Percentiles rank a stretch among this genome's conserved stretches.
Conservation (phyloP, 140 eudicot species). For the Bidens hawaiensis region DNA sequence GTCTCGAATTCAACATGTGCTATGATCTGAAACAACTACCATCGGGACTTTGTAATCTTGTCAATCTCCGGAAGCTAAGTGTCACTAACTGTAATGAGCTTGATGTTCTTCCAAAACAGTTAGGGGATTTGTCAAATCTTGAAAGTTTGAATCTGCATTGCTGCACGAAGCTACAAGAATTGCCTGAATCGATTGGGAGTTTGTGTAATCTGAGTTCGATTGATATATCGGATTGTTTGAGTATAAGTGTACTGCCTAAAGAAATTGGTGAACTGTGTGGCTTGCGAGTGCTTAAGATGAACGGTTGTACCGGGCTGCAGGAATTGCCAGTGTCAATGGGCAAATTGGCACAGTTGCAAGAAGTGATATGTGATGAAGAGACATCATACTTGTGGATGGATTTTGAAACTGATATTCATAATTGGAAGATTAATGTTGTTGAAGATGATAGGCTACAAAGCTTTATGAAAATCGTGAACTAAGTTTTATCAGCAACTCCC, state of each 20-base stretch:
- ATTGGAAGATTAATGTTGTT: conserved; percentile 18
- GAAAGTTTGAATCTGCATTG: conserved; percentile 24
- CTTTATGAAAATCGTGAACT: conserved; percentile 23
- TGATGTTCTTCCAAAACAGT: conserved; percentile 15
- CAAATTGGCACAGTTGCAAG: conserved; percentile 16
- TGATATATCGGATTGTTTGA: conserved; percentile 41
- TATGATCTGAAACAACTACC: conserved; percentile 23
- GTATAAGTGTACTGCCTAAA: conserved; percentile 28
- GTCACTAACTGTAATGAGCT: conserved; percentile 32
- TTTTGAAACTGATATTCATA: conserved; percentile 10
- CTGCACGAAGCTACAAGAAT: conserved; percentile 33
- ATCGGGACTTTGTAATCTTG: conserved; percentile 15
- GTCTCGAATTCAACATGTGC: conserved; percentile 23
- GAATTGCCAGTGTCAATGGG: conserved; percentile 23
- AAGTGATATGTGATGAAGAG: conserved; percentile 32
- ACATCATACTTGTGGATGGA: conserved; percentile 21
- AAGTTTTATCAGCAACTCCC: too few relatives aligned
- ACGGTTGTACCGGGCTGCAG: conserved; percentile 33
- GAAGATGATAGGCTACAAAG: conserved; percentile 21
- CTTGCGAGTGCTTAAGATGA: conserved; percentile 33
- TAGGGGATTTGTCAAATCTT: conserved; percentile 28
- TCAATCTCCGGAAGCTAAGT: conserved; percentile 17
- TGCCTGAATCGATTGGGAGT: conserved; percentile 32
- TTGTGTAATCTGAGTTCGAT: conserved; percentile 22
- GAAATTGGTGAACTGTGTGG: conserved; percentile 23